A percentile compares a stretch with the other conserved stretches of the same genome.
These are phyloP conservation scores for Colletotrichum tamarilloi DNA, from an alignment of 2,329 filamentous ascomycete species.

Conservation along the genomic window DNA sequence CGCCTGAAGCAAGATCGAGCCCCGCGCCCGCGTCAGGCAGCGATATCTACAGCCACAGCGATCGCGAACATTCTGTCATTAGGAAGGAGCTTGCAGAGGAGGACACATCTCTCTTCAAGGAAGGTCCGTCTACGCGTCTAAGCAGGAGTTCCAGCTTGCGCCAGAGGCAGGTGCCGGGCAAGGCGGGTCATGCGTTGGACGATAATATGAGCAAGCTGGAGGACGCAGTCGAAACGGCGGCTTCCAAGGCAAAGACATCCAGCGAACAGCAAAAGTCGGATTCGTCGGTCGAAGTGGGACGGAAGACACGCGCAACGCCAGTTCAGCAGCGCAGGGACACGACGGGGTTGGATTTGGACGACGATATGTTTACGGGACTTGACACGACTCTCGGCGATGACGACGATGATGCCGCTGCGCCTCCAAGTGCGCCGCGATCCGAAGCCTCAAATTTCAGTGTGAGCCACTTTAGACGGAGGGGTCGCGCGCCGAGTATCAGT, in stretches of 20 bases:
- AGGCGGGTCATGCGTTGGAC: constrained; percentile 46
- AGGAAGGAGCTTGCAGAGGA: constrained; percentile 38
- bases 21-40: constrained; percentile 36
- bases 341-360: constrained; percentile 61
- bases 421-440: constrained; percentile 47
- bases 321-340: constrained; percentile 51
- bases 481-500: constrained; percentile 59
- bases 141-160: constrained; percentile 33
- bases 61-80: constrained; percentile 45
- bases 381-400: constrained; percentile 52
- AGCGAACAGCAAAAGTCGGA: constrained; percentile 42
- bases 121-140: constrained; percentile 23
- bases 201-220: constrained; percentile 50
- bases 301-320: constrained; percentile 48
- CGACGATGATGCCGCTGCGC: constrained; percentile 52
- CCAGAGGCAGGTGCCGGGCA: constrained; percentile 37
- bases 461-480: constrained; percentile 56
- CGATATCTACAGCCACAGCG: constrained; percentile 49
- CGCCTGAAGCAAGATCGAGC: constrained; percentile 24
- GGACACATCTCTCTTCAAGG: neutral
- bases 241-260: constrained; percentile 38
- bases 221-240: constrained; percentile 47
- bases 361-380: constrained; percentile 58
- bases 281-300: constrained; percentile 51
- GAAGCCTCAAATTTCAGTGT: constrained; percentile 60